These are phyloP conservation scores for Biscutella laevigata DNA, from an alignment of 441 rosid genomes.

Conservation along the genomic window DNA sequence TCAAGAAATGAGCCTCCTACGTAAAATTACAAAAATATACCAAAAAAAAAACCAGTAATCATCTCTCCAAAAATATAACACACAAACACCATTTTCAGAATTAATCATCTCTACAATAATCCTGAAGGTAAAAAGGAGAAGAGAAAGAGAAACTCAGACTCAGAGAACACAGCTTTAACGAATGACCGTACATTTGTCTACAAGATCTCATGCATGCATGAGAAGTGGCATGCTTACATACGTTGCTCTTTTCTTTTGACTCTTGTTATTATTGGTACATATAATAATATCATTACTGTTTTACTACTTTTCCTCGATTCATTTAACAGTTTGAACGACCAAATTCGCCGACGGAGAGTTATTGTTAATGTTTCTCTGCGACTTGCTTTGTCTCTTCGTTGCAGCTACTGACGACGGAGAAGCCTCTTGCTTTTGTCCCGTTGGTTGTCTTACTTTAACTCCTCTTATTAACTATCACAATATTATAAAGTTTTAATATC, in stretches of 20 bases:
- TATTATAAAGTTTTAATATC: too few relatives aligned
- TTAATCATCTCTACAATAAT: constrained; percentile 23
- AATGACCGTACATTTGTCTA: not conserved
- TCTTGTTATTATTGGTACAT: constrained; percentile 15
- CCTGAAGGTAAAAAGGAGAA: not conserved
- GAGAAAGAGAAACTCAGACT: not conserved
- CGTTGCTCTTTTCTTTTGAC: constrained; percentile 4
- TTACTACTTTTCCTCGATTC: not conserved
- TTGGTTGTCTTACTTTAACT: constrained; percentile 79
- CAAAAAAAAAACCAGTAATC: not conserved
- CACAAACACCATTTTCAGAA: constrained; percentile 19
- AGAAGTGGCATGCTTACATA: constrained; percentile 22
- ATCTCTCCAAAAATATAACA: constrained; percentile 10
- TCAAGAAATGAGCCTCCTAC: constrained; percentile 5
- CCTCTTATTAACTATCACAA: constrained; percentile 69
- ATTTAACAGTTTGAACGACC: constrained; percentile 19
- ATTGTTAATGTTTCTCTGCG: constrained; percentile 38
- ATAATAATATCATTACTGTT: constrained; percentile 9
- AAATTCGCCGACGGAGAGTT: constrained; percentile 26
- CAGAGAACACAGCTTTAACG: constrained; percentile 7
- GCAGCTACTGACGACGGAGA: constrained; percentile 19
- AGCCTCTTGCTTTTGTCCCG: constrained; percentile 47
- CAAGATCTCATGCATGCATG: constrained; percentile 26
- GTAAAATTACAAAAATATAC: not conserved
- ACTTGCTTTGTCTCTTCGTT: constrained; percentile 46